Percentiles rank a stretch among this genome's conserved stretches.
phyloP scores from a whole-genome alignment of 2,329 filamentous ascomycete genomes.

The Thielaviopsis punctulata region DNA sequence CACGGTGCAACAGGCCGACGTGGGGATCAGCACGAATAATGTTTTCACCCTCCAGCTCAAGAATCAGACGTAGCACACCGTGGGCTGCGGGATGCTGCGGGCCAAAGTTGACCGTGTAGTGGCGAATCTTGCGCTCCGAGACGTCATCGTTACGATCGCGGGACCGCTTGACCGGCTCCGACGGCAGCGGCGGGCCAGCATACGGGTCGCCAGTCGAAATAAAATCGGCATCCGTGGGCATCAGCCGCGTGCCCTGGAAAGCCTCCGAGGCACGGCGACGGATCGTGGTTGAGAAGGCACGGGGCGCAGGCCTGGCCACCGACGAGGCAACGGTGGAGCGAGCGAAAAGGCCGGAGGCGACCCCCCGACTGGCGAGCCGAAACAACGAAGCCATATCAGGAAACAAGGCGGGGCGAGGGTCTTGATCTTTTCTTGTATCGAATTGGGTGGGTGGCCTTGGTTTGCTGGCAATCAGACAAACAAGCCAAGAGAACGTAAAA shows the following conservation, averaged over 20 bases:
- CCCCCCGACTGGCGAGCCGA: conserved; percentile 52
- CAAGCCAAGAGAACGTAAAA: neutral
- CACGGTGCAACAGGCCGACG: conserved; percentile 87
- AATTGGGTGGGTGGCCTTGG: neutral
- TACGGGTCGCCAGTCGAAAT: conserved; percentile 32
- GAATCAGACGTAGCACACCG: conserved; percentile 91
- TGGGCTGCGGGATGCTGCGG: conserved; percentile 97
- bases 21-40: conserved; percentile 94
- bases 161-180: conserved; percentile 26
- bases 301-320: conserved; percentile 22
- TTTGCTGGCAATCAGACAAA: too few species aligned
- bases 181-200: conserved; percentile 26
- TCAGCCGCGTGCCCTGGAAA: conserved; percentile 40
- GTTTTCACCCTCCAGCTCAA: conserved; percentile 95
- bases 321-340: conserved; percentile 12
- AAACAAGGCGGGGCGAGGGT: conserved; percentile 12
- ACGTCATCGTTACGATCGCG: conserved; percentile 28
- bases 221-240: conserved; percentile 50
- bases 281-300: conserved; percentile 49
- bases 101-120: conserved; percentile 99
- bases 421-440: too few species aligned
- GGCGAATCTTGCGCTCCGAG: conserved; percentile 68
- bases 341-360: conserved; percentile 24
- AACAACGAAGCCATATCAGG: conserved; percentile 53
- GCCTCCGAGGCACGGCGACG: conserved; percentile 44